phyloP scores from a whole-genome alignment of 441 rosid species.

The Jatropha multifida region DNA sequence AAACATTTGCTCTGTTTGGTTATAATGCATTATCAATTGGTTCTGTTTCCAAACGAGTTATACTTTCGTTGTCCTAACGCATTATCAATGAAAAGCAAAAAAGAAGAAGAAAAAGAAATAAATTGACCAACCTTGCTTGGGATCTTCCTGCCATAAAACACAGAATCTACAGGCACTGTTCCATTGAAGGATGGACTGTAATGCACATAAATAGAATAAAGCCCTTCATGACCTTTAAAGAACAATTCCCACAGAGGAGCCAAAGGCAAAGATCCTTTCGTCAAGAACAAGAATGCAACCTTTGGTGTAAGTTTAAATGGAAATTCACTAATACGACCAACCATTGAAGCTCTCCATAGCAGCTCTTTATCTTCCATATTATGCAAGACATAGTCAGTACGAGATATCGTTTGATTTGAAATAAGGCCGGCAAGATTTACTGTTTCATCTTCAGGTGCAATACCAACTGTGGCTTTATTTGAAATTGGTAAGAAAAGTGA shows the following conservation, averaged over 20 bases:
- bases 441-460: too few relatives aligned
- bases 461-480: too few relatives aligned
- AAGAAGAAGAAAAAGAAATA: neutral
- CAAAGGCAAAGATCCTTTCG: slow-evolving; percentile 49
- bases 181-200: slow-evolving; percentile 58
- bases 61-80: too few relatives aligned
- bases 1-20: too few relatives aligned
- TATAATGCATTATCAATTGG: too few relatives aligned
- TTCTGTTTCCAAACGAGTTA: too few relatives aligned
- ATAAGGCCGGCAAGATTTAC: too few relatives aligned
- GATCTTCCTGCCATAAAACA: slow-evolving; percentile 57
- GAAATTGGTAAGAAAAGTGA: neutral
- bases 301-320: slow-evolving; percentile 24
- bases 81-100: too few relatives aligned
- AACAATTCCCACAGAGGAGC: slow-evolving; percentile 83
- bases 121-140: slow-evolving; percentile 69
- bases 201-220: slow-evolving; percentile 63
- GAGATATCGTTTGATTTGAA: neutral
- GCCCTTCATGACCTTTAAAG: slow-evolving; percentile 60
- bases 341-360: slow-evolving; percentile 52
- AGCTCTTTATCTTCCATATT: slow-evolving; percentile 70
- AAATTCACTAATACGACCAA: neutral
- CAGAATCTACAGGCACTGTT: slow-evolving; percentile 43
- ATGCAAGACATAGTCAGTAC: slow-evolving; percentile 25
- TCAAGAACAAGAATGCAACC: slow-evolving; percentile 36